A percentile compares a stretch with the other conserved stretches of the same genome.
Conservation (phyloP, 2,329 filamentous ascomycete genomes). For the Ambrosiella cleistominuta region DNA sequence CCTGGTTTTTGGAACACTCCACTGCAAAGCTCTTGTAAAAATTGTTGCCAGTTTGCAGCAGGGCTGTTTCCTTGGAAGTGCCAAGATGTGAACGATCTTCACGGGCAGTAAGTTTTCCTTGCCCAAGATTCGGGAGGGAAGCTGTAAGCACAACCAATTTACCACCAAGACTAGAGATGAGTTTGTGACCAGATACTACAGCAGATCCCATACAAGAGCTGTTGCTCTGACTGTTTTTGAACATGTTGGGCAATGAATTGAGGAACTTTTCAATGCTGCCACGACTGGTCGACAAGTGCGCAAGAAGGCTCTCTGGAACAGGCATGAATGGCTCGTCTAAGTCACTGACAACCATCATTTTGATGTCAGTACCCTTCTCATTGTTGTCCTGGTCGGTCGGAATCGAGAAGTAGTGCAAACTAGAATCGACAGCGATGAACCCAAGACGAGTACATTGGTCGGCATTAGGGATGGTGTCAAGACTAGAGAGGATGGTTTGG, state of each 20-base stretch:
- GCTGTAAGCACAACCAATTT: constrained; percentile 88
- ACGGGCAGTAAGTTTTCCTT: constrained; percentile 78
- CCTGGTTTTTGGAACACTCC: constrained; percentile 96
- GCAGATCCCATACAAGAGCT: constrained; percentile 92
- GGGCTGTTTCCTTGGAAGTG: constrained; percentile 73
- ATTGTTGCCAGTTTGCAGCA: constrained; percentile 82
- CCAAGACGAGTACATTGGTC: constrained; percentile 82
- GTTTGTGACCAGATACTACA: constrained; percentile 79
- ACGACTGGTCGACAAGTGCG: constrained; percentile 74
- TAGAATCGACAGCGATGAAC: constrained; percentile 89
- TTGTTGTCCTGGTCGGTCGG: constrained; percentile 49
- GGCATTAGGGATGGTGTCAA: constrained; percentile 95
- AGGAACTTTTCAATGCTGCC: constrained; percentile 86
- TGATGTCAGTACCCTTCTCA: constrained; percentile 68
- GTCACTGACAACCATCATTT: constrained; percentile 87
- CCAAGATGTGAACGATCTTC: constrained; percentile 94
- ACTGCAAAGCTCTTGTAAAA: constrained; percentile 99
- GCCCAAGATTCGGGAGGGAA: constrained; percentile 74
- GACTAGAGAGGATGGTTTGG: constrained; percentile 81
- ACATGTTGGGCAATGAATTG: constrained; percentile 85
- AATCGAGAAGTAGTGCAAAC: constrained; percentile 89
- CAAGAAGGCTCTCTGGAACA: constrained; percentile 77
- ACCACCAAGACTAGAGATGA: constrained; percentile 84
- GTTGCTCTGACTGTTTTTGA: constrained; percentile 78
- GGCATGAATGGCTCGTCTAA: constrained; percentile 93